phyloP scores from a whole-genome alignment of 1,284 basidiomycete genomes.

The Ganoderma resinaceum region DNA sequence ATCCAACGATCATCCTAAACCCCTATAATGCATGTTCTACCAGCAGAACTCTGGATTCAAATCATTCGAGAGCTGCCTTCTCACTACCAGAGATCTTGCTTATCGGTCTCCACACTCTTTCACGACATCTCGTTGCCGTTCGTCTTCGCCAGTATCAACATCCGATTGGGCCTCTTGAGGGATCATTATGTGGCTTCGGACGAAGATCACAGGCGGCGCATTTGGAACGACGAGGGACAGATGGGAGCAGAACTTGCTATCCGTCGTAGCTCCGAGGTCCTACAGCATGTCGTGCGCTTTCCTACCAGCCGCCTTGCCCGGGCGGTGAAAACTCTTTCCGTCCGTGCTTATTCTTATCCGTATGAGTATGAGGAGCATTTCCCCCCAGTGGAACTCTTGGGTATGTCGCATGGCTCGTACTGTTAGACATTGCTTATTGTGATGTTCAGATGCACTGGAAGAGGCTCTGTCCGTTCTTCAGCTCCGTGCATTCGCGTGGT shows the following conservation, averaged over 20 bases:
- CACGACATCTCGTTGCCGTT: neutral
- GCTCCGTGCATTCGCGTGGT: neutral
- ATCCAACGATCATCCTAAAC: no score
- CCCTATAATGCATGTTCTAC: neutral
- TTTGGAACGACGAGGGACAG: neutral
- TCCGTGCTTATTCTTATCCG: neutral
- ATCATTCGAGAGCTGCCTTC: neutral
- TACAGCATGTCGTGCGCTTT: neutral
- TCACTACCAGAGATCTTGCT: conserved; percentile 1
- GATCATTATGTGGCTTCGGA: neutral
- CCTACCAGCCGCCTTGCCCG: neutral
- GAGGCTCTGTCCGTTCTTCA: neutral
- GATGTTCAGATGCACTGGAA: neutral
- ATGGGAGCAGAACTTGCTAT: neutral
- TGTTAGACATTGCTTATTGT: neutral
- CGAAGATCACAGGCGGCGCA: neutral
- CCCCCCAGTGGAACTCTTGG: neutral
- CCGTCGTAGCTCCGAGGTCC: neutral
- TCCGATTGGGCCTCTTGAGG: neutral
- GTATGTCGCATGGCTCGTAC: neutral
- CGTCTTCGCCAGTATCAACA: conserved; percentile 4
- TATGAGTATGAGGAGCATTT: neutral
- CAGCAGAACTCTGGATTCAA: neutral
- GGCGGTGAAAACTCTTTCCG: neutral
- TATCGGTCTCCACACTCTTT: conserved; percentile 4